Base-by-base conservation (phyloP, 2,329 filamentous ascomycete genomes). In the Penicillium sp. region DNA sequence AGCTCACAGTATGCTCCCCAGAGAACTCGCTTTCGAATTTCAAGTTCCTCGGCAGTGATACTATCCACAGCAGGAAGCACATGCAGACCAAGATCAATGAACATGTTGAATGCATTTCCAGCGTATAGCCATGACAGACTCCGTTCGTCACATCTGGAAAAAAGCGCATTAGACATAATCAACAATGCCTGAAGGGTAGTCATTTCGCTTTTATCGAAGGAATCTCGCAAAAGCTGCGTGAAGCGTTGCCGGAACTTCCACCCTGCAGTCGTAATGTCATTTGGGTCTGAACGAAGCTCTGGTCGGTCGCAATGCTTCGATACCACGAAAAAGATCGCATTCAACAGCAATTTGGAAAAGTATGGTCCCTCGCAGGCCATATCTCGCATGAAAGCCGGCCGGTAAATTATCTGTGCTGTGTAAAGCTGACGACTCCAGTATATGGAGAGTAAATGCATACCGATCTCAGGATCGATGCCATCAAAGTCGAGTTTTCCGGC, bases 391-490 rank as follows among this genome's bases (percentile, higher is more conserved):
- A 80, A 78, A 0, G 68, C 72, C 2, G 77, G 73, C 0, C 77
- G 72, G 57, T 80, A 79, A 1, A 72, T 75, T 28, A 78, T 66
- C 4, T 73, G 58, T 34, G 69, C 67, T 4, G 73, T 69, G 43
- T 76, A 71, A 45, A 77, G 75, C 51, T 79, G 76, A 13, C 76
- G 71, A 56, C 75, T 79, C 75, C 75, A 79, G 45, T 78, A 74
- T 0, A 80, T 64, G 0, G 70, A 69, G 0, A 80, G 64, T 1
- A 80, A 61, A 43, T 79, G 74, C 66, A 77, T 74, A 8, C 71
- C 77, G 2, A 79, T 58, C 15, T 77, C 72, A 0, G 76, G 72
- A 38, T 77, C 72, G 2, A 80, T 68, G 1, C 75, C 77, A 56
- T 81, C 77, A 59, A 81, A 79, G 57, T 81, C 77, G 2, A 79